Evolutionary conservation across 257 asterid genomes (phyloP).

Genomic region (Salvia rosmarinus): DNA sequence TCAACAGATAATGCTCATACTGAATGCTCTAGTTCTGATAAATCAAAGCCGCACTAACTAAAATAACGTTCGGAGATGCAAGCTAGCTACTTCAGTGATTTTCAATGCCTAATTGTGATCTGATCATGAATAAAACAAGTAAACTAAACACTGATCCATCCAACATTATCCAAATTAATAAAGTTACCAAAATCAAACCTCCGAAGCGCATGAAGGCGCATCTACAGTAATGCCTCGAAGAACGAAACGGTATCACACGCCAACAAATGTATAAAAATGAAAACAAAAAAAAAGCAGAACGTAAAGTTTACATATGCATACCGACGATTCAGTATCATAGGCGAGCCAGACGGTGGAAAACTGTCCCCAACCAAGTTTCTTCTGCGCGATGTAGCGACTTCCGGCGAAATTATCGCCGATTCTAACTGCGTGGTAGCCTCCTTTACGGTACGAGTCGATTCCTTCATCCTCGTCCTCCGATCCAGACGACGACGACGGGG

Average conservation of each 20-base stretch:
- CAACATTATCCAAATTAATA: conserved; percentile 7
- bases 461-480: conserved; percentile 94
- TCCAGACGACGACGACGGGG: conserved; percentile 77
- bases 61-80: conserved; percentile 14
- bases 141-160: too few species aligned
- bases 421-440: conserved; percentile 89
- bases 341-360: conserved; percentile 99
- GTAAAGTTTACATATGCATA: conserved; percentile 36
- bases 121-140: neutral
- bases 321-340: conserved; percentile 77
- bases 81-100: conserved; percentile 1
- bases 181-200: too few species aligned
- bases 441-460: conserved; percentile 70
- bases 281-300: neutral
- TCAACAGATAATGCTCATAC: neutral
- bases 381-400: conserved; percentile 91
- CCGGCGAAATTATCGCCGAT: conserved; percentile 74
- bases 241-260: neutral
- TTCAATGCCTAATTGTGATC: conserved; percentile 9
- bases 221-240: neutral
- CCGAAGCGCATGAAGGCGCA: too few species aligned
- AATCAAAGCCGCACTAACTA: neutral
- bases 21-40: neutral
- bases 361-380: conserved; percentile 98
- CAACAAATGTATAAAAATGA: neutral